phyloP scores from a whole-genome alignment of 192 early-diverging fungal species.

The Mortierella antarctica region DNA sequence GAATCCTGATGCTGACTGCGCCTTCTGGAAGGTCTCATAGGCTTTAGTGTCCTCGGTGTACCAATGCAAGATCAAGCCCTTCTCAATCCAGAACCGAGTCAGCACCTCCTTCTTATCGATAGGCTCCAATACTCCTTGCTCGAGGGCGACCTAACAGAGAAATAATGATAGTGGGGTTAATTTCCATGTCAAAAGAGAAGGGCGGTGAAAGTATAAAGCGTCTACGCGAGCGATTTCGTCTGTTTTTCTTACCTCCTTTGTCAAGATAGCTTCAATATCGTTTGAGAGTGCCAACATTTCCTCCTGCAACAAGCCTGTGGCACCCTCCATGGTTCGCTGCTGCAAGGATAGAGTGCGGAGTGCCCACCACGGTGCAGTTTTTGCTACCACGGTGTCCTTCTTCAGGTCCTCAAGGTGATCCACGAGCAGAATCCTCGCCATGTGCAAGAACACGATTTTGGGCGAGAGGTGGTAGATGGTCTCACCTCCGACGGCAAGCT shows the following conservation, averaged over 20 bases:
- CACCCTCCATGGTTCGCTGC: conserved; percentile 75
- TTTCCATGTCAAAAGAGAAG: background rate
- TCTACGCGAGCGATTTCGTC: background rate
- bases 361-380: conserved; percentile 79
- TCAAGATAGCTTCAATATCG: conserved; percentile 30
- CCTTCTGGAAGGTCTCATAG: conserved; percentile 70
- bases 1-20: conserved; percentile 84
- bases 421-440: conserved; percentile 75
- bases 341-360: conserved; percentile 78
- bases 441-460: conserved; percentile 71
- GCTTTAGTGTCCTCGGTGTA: conserved; percentile 79
- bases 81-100: conserved; percentile 81
- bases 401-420: conserved; percentile 48
- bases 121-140: conserved; percentile 24
- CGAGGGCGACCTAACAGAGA: conserved; percentile 32
- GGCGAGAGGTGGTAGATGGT: conserved; percentile 84
- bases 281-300: conserved; percentile 50
- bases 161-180: background rate
- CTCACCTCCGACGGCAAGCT: conserved; percentile 83
- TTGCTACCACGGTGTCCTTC: conserved; percentile 27
- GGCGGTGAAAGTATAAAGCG: background rate
- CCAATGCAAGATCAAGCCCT: conserved; percentile 81
- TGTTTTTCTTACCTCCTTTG: conserved; percentile 36
- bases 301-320: conserved; percentile 65
- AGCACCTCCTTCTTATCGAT: conserved; percentile 55